Percentiles rank a stretch among this genome's conserved stretches.
Evolutionary conservation across 2,329 filamentous ascomycete genomes (phyloP).

Genomic region (Aspergillus proliferans): DNA sequence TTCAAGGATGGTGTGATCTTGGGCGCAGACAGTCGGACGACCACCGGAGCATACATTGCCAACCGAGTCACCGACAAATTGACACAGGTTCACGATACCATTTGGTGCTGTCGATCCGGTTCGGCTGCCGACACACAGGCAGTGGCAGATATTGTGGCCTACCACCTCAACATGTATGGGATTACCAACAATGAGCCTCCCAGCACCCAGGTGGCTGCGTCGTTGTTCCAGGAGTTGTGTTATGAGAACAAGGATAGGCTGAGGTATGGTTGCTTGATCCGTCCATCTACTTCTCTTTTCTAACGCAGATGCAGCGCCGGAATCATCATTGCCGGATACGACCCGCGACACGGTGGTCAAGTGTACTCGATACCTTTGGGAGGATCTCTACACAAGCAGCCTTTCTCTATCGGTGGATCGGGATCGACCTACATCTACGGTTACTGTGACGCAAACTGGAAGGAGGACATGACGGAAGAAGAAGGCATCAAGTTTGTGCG

Average conservation of each 20-base stretch:
- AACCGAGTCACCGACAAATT: constrained; percentile 99
- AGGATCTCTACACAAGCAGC: constrained; percentile 93
- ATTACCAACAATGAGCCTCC: constrained; percentile 84
- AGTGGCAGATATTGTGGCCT: constrained; percentile 95
- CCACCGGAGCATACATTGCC: constrained; percentile 95
- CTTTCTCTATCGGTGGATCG: constrained; percentile 91
- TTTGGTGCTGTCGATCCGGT: constrained; percentile 98
- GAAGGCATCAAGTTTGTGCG: constrained; percentile 93
- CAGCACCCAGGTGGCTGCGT: constrained; percentile 89
- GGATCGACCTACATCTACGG: constrained; percentile 99
- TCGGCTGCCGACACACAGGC: constrained; percentile 97
- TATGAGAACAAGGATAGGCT: constrained; percentile 94
- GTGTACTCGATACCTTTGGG: constrained; percentile 96
- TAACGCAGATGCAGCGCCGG: constrained; percentile 61
- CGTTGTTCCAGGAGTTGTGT: constrained; percentile 96
- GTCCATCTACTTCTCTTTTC: not conserved
- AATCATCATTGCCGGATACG: constrained; percentile 97
- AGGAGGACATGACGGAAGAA: constrained; percentile 84
- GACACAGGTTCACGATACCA: constrained; percentile 95
- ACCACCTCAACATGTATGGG: constrained; percentile 88
- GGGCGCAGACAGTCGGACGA: constrained; percentile 93
- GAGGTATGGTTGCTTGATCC: constrained; percentile 53
- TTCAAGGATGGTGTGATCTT: constrained; percentile 98
- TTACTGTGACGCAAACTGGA: constrained; percentile 96
- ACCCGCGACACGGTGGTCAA: constrained; percentile 88